Evolutionary conservation across 2,329 filamentous ascomycete species (phyloP), one percentile per base, ranked within the genome.

Genomic region (Stenocarpella maydis): DNA sequence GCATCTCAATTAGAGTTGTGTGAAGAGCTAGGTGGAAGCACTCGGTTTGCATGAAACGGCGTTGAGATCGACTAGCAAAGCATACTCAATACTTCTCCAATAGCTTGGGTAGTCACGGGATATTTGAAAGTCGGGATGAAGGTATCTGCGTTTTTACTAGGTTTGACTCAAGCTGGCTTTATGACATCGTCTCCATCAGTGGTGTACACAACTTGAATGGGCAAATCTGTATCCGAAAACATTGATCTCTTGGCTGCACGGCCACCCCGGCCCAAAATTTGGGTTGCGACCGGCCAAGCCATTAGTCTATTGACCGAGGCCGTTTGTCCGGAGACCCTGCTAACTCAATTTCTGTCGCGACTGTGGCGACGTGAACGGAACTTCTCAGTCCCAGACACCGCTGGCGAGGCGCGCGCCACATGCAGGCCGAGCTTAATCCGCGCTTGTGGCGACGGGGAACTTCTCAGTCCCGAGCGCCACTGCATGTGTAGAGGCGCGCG

Each of bases 381-480:
- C n/a, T n/a, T n/a, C n/a, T n/a, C n/a, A n/a, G n/a, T n/a, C n/a
- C n/a, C n/a, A n/a, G n/a, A n/a, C n/a, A n/a, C n/a, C n/a, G n/a
- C n/a, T n/a, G n/a, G n/a, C n/a, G n/a, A n/a, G n/a, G n/a, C n/a
- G n/a, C n/a, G n/a, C n/a, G n/a, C n/a, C 58, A 63, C 58, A 63
- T 47, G 58, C 58, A 63, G 17, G 58, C 41, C 43, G 19, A 49
- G 28, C 28, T 49, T 24, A 43, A 37, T 21, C 58, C 58, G 58
- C 19, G 43, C 19, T 19, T 49, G 58, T 63, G 58, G 58, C 58
- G n/a, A 61, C 55, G n/a, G 24, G 26, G 58, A 63, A 63, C 43
- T 43, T 63, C 58, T 63, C 58, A 63, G 43, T 63, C 43, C 58
- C 58, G 49, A 63, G 49, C 58, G n/a, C 26, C 37, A 28, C 58